Evolutionary conservation across 352 stramenopile species (phyloP).

Genomic region (Globisporangium cystogenes): DNA sequence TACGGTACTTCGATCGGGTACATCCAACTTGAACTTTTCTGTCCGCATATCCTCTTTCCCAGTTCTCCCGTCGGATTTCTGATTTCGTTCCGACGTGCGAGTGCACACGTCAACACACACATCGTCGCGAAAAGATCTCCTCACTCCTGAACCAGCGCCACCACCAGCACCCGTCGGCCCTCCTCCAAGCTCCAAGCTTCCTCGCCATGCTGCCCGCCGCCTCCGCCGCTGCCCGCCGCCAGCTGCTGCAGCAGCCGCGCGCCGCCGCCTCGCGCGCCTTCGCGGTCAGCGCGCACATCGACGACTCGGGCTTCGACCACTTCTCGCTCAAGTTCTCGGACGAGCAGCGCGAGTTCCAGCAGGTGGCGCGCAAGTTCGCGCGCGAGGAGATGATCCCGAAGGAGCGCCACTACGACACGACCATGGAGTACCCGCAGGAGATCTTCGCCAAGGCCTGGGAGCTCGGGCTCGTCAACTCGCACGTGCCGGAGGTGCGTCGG

Average conservation of each 20-base stretch:
- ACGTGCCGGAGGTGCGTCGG: slow-evolving; percentile 51
- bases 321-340: slow-evolving; percentile 84
- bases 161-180: background rate
- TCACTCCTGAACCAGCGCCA: slow-evolving; percentile 9
- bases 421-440: slow-evolving; percentile 82
- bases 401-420: slow-evolving; percentile 80
- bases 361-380: slow-evolving; percentile 84
- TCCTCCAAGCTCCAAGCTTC: background rate
- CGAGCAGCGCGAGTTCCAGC: slow-evolving; percentile 85
- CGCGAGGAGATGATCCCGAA: slow-evolving; percentile 88
- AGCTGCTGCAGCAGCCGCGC: slow-evolving; percentile 8
- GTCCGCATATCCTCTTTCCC: background rate
- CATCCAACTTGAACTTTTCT: background rate
- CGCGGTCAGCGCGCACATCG: slow-evolving; percentile 31
- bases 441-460: slow-evolving; percentile 89
- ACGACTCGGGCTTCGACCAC: slow-evolving; percentile 40
- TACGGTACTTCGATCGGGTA: too few relatives aligned
- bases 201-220: slow-evolving; percentile 15
- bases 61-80: background rate
- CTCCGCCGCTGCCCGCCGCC: slow-evolving; percentile 11
- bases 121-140: slow-evolving; percentile 1
- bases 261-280: slow-evolving; percentile 27
- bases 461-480: slow-evolving; percentile 83
- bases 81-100: background rate
- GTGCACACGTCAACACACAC: slow-evolving; percentile 3